Percentiles rank a stretch among this genome's conserved stretches.
phyloP scores from a whole-genome alignment of 2,329 filamentous ascomycete genomes.

The Penicillium sp. region DNA sequence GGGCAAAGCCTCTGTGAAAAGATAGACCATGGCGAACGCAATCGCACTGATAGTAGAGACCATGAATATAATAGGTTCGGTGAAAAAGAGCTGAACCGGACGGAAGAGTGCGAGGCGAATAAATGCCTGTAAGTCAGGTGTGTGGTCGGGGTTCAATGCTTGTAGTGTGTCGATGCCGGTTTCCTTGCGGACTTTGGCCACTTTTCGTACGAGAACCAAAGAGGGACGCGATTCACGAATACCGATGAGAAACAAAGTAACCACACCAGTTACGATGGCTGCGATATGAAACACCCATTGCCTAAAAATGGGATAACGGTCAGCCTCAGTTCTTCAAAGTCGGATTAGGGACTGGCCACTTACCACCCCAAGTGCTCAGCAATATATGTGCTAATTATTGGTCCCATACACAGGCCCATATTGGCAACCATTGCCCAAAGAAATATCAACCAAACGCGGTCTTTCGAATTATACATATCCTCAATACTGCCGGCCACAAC shows the following conservation, averaged over 20 bases:
- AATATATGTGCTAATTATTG: conserved; percentile 49
- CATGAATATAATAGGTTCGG: conserved; percentile 51
- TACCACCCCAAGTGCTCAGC: conserved; percentile 42
- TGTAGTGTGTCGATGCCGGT: conserved; percentile 30
- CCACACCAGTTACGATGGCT: conserved; percentile 39
- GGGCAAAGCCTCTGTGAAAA: conserved; percentile 51
- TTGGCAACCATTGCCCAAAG: conserved; percentile 48
- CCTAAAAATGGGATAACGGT: conserved; percentile 29
- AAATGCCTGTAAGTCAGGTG: conserved; percentile 42
- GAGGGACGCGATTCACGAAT: conserved; percentile 51
- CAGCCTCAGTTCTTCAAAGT: background rate
- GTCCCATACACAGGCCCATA: conserved; percentile 47
- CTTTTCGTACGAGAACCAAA: conserved; percentile 41
- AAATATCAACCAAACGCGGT: conserved; percentile 51
- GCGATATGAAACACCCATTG: conserved; percentile 51
- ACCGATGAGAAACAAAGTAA: conserved; percentile 38
- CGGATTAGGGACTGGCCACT: conserved; percentile 7
- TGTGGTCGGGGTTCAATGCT: conserved; percentile 43
- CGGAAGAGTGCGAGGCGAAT: conserved; percentile 41
- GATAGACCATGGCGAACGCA: conserved; percentile 52
- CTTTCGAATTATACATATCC: conserved; percentile 51
- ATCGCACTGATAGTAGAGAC: conserved; percentile 47
- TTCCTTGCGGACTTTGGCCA: conserved; percentile 29
- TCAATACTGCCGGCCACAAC: conserved; percentile 54
- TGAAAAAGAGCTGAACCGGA: conserved; percentile 48